Percentiles rank a stretch among this genome's conserved stretches.
phyloP scores from a whole-genome alignment of 768 basidiomycete genomes.

The Pulveroboletus frians region DNA sequence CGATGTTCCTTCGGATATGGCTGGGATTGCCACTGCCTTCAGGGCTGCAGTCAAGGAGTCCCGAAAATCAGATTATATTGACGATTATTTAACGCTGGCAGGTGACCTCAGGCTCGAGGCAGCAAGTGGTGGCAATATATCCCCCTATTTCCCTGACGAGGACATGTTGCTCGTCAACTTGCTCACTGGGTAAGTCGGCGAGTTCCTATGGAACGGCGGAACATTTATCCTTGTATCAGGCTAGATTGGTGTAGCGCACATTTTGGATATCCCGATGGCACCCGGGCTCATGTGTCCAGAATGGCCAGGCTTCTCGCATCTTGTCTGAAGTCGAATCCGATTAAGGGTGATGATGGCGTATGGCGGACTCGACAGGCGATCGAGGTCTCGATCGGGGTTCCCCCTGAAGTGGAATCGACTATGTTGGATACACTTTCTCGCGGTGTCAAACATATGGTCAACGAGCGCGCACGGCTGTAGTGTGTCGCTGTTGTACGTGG shows the following conservation, averaged over 20 bases:
- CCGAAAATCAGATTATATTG: constrained; percentile 9
- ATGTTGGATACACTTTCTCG: constrained; percentile 6
- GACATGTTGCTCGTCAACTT: constrained; percentile 15
- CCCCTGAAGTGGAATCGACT: constrained; percentile 12
- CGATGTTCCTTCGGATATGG: constrained; percentile 12
- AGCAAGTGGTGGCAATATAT: constrained; percentile 9
- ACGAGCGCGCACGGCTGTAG: not conserved
- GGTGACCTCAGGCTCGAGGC: constrained; percentile 11
- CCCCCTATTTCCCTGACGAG: not conserved
- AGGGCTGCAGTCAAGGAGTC: constrained; percentile 9
- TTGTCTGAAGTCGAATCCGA: constrained; percentile 14
- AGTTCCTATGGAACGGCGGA: not conserved
- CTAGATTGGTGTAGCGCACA: constrained; percentile 16
- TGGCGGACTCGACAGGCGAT: constrained; percentile 7
- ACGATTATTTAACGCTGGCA: constrained; percentile 5
- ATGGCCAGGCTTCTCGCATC: constrained; percentile 4
- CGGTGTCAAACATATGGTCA: constrained; percentile 4
- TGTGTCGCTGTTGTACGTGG: too few relatives aligned
- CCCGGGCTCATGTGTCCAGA: constrained; percentile 8
- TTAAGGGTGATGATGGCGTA: constrained; percentile 8
- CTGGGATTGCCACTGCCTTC: constrained; percentile 12
- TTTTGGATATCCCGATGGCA: constrained; percentile 12
- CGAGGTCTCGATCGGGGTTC: constrained; percentile 18
- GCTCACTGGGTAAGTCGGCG: constrained; percentile 7
- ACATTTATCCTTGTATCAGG: not conserved